A percentile compares a stretch with the other conserved stretches of the same genome.
These are phyloP conservation scores for Maudiozyma bulderi DNA, from an alignment of 805 yeast species.

Conservation along the genomic window DNA sequence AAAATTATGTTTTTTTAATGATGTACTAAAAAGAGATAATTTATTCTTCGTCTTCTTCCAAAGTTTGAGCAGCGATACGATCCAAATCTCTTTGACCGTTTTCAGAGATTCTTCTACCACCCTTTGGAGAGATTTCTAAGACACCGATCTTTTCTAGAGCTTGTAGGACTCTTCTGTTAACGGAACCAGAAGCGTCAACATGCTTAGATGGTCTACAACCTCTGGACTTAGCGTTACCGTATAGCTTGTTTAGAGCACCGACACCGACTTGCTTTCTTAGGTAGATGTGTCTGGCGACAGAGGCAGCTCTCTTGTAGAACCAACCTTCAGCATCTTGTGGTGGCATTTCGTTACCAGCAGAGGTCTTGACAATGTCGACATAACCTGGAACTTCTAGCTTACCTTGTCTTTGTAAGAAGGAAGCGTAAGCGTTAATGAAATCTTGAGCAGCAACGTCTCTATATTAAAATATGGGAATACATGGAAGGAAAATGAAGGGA, in stretches of 20 bases:
- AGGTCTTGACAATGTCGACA: slow-evolving; percentile 98
- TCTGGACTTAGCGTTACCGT: slow-evolving; percentile 99
- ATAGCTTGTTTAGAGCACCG: slow-evolving; percentile 95
- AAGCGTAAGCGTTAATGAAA: slow-evolving; percentile 97
- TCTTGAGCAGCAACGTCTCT: slow-evolving; percentile 99
- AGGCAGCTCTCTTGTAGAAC: slow-evolving; percentile 99
- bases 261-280: slow-evolving; percentile 98
- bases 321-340: slow-evolving; percentile 99
- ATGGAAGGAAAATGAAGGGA: not conserved
- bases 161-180: slow-evolving; percentile 97
- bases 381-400: slow-evolving; percentile 98
- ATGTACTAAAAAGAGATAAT: slow-evolving; percentile 1
- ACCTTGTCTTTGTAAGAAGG: slow-evolving; percentile 99
- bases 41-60: slow-evolving; percentile 77
- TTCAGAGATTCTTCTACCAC: slow-evolving; percentile 98
- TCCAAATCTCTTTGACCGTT: slow-evolving; percentile 99
- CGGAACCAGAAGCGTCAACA: slow-evolving; percentile 96
- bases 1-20: no score
- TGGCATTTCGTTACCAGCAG: slow-evolving; percentile 96
- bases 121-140: slow-evolving; percentile 88
- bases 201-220: slow-evolving; percentile 97
- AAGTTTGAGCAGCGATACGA: slow-evolving; percentile 98
- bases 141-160: slow-evolving; percentile 96
- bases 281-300: slow-evolving; percentile 99
- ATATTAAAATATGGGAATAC: not conserved